Conservation (phyloP, 768 basidiomycete species). For the Trametes villosa region DNA sequence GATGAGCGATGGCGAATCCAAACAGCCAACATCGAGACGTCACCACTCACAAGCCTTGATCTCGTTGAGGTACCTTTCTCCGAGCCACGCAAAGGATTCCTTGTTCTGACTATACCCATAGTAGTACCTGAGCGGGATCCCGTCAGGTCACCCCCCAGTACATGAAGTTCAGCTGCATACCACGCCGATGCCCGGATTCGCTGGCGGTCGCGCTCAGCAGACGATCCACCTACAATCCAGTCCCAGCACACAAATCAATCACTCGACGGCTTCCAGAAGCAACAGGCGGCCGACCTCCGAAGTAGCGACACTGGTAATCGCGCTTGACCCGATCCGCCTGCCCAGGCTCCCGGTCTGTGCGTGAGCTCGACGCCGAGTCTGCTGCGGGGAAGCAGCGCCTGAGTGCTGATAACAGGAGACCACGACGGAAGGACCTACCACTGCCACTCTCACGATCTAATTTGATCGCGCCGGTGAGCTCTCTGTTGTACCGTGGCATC, state of each 20-base stretch:
- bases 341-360: not conserved
- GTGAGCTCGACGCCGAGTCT: not conserved
- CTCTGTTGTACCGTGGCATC: constrained; percentile 14
- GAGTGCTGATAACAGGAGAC: not conserved
- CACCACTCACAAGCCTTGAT: constrained; percentile 23
- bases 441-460: constrained; percentile 7
- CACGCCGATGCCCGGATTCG: constrained; percentile 24
- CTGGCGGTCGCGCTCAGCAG: constrained; percentile 6
- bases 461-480: constrained; percentile 7
- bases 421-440: not conserved
- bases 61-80: constrained; percentile 23
- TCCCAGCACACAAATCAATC: constrained; percentile 10
- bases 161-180: not conserved
- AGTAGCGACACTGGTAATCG: constrained; percentile 14
- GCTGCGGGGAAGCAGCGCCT: not conserved
- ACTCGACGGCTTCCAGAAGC: not conserved
- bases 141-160: not conserved
- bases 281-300: constrained; percentile 21
- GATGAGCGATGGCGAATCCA: not conserved
- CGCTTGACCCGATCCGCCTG: constrained; percentile 9
- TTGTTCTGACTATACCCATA: constrained; percentile 22
- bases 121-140: constrained; percentile 13
- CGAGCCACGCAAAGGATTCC: constrained; percentile 25
- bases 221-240: constrained; percentile 1
- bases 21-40: not conserved